phyloP scores from a whole-genome alignment of 345 rosid genomes.

The Acer negundo region DNA sequence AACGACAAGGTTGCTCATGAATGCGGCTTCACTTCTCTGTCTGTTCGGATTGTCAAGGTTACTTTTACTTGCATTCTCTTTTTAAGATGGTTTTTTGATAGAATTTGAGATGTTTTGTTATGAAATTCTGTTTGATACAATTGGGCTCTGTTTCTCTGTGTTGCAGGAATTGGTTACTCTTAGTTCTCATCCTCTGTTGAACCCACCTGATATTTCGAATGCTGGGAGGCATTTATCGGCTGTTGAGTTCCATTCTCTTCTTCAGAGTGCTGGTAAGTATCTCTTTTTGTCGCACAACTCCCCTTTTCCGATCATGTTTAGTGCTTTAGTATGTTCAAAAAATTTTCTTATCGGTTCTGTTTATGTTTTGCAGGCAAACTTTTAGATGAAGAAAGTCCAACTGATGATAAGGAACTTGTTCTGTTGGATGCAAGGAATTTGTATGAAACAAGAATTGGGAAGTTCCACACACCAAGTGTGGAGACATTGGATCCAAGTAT shows the following conservation, averaged over 20 bases:
- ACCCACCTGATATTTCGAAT: constrained; percentile 67
- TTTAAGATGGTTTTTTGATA: background rate
- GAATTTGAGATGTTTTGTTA: background rate
- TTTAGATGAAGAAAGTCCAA: constrained; percentile 27
- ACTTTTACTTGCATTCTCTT: background rate
- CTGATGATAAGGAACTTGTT: constrained; percentile 50
- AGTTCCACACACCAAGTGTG: constrained; percentile 59
- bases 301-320: background rate
- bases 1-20: constrained; percentile 73
- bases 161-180: constrained; percentile 89
- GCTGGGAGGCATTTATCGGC: constrained; percentile 94
- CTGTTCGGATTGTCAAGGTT: constrained; percentile 84
- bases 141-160: background rate
- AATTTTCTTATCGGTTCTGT: background rate
- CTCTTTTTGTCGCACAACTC: background rate
- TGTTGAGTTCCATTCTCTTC: constrained; percentile 73
- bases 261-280: constrained; percentile 60
- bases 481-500: constrained; percentile 84
- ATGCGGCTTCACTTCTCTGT: constrained; percentile 88
- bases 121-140: background rate
- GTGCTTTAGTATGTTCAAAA: background rate
- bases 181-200: constrained; percentile 60
- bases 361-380: constrained; percentile 38
- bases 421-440: constrained; percentile 90
- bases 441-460: constrained; percentile 92